phyloP scores from a whole-genome alignment of 176 grass and related monocot species.

The Aechmea fasciata region DNA sequence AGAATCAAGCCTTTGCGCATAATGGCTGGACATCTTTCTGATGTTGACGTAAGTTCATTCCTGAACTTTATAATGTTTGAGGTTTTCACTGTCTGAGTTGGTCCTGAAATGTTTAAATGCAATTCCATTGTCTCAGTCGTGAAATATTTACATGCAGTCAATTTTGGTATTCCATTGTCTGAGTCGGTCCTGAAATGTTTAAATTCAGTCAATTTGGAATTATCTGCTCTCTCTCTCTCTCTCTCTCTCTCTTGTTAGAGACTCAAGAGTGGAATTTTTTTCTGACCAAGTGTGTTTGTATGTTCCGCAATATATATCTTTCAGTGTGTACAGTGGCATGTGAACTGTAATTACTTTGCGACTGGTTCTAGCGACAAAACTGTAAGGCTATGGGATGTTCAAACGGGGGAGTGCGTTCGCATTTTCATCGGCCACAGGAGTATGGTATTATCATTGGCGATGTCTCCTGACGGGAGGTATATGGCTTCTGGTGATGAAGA shows the following conservation, averaged over 20 bases:
- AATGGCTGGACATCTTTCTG: slow-evolving; percentile 93
- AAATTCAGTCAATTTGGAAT: not conserved
- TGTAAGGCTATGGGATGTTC: slow-evolving; percentile 91
- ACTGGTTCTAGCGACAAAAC: slow-evolving; percentile 94
- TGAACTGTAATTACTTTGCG: slow-evolving; percentile 94
- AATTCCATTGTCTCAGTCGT: not conserved
- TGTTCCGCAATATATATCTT: slow-evolving; percentile 7
- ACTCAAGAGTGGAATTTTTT: not conserved
- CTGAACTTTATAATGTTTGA: not conserved
- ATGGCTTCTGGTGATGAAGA: slow-evolving; percentile 95
- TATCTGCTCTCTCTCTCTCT: slow-evolving; percentile 1
- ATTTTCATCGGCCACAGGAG: slow-evolving; percentile 98
- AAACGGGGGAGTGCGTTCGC: slow-evolving; percentile 77
- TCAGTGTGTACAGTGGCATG: slow-evolving; percentile 99
- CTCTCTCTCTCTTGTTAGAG: not conserved
- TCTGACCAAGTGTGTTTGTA: slow-evolving; percentile 7
- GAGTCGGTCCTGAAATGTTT: not conserved
- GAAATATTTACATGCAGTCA: not conserved
- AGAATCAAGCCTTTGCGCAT: slow-evolving; percentile 93
- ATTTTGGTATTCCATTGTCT: not conserved
- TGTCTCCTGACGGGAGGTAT: slow-evolving; percentile 89
- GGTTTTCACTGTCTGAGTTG: not conserved
- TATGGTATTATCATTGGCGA: slow-evolving; percentile 85
- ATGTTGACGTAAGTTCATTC: slow-evolving; percentile 84
- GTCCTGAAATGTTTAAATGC: not conserved